Percentiles rank a stretch among this genome's conserved stretches.
Conservation (phyloP, 148 eudicot genomes). For the Rhododendron simsii region DNA sequence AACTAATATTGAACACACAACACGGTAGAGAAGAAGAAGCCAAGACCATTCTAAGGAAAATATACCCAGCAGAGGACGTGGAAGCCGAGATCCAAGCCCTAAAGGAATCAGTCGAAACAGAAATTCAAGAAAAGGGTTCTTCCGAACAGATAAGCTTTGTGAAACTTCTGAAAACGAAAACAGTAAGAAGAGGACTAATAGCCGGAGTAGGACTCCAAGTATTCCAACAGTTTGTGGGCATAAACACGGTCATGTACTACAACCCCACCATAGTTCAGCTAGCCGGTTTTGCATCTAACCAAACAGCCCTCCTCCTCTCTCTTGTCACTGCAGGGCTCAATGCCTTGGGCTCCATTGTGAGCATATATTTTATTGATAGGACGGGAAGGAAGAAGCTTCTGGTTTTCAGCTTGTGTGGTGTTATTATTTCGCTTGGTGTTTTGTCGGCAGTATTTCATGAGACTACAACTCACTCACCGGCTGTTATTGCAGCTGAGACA, state of each 20-base stretch:
- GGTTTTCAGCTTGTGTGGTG: conserved; percentile 44
- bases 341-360: conserved; percentile 49
- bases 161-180: conserved; percentile 33
- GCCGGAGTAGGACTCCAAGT: conserved; percentile 63
- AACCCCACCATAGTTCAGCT: conserved; percentile 61
- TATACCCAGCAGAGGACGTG: conserved; percentile 44
- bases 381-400: conserved; percentile 57
- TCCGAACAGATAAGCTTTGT: conserved; percentile 4
- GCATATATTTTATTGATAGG: conserved; percentile 60
- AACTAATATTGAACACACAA: neutral
- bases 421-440: conserved; percentile 37
- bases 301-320: conserved; percentile 58
- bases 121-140: conserved; percentile 24
- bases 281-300: conserved; percentile 58
- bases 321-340: conserved; percentile 62
- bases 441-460: conserved; percentile 37
- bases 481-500: conserved; percentile 34
- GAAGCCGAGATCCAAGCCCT: conserved; percentile 42
- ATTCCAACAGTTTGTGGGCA: conserved; percentile 65
- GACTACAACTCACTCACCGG: conserved; percentile 35
- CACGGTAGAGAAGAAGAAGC: conserved; percentile 60
- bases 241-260: conserved; percentile 70
- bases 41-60: conserved; percentile 34
- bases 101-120: conserved; percentile 48
- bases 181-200: conserved; percentile 44